These are phyloP conservation scores for Tephrocybe sp. DNA, from an alignment of 768 basidiomycete genomes.

Conservation along the genomic window DNA sequence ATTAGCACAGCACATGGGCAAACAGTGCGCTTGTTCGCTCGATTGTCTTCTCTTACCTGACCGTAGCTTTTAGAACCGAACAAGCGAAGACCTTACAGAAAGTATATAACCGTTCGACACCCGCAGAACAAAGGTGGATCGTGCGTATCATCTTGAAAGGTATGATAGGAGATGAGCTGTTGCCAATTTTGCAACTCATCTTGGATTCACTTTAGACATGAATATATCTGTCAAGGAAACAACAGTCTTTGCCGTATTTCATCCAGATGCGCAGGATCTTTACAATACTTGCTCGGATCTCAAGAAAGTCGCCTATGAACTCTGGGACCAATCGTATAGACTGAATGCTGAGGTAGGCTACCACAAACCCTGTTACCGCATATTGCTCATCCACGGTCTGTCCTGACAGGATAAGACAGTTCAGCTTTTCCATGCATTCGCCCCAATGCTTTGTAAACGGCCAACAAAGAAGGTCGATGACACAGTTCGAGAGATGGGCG, in stretches of 20 bases:
- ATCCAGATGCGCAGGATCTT: slow-evolving; percentile 90
- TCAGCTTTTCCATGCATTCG: slow-evolving; percentile 82
- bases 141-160: slow-evolving; percentile 96
- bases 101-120: slow-evolving; percentile 75
- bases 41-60: slow-evolving; percentile 12
- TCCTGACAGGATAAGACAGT: slow-evolving; percentile 80
- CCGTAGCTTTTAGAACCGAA: slow-evolving; percentile 53
- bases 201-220: slow-evolving; percentile 67
- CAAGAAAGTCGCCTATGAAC: slow-evolving; percentile 88
- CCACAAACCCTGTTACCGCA: neutral
- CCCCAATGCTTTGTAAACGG: slow-evolving; percentile 94
- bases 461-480: slow-evolving; percentile 80
- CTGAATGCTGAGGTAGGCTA: slow-evolving; percentile 63
- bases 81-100: slow-evolving; percentile 77
- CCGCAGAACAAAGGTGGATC: slow-evolving; percentile 94
- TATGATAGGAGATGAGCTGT: slow-evolving; percentile 23
- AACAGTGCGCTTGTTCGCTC: slow-evolving; percentile 53
- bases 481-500: slow-evolving; percentile 82
- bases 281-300: slow-evolving; percentile 98
- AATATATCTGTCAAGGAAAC: slow-evolving; percentile 92
- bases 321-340: slow-evolving; percentile 74
- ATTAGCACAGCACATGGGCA: slow-evolving; percentile 67
- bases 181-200: neutral
- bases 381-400: neutral
- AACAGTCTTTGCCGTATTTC: slow-evolving; percentile 87